Base-by-base conservation (phyloP, 768 basidiomycete species). In the Kwoniella botswanensis region DNA sequence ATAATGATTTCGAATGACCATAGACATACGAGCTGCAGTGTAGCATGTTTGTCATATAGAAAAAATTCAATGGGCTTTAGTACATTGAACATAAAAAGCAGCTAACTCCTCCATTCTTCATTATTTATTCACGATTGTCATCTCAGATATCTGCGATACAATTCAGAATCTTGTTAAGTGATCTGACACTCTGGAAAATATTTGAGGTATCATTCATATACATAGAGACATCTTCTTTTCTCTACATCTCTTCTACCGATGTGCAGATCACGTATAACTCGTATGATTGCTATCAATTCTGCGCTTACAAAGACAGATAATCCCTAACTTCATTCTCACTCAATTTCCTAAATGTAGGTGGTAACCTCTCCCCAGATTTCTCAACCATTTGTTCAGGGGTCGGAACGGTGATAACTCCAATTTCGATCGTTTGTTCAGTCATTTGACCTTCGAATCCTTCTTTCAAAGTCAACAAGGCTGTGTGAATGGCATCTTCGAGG, bases 361-460 rank as follows among this genome's bases (percentile, higher is more conserved):
- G 88, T 56, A 90, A 89, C 75, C 90, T 86, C 85, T 90, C 90
- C 55, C 88, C 90, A 52, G 88, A 89, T 78, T 91, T 90, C 46
- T 90, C 86, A 68, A 90, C 90, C 68, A 88, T 81, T 73, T 87
- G 86, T 58, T 87, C 87, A 22, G 84, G 79, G 13, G 91, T 92
- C 9, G 94, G 93, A 17, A 95, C 92, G 61, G 94, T 96, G 74
- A 98, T 89, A 52, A 99, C 90, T 43, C 97, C 97, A 63, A 99
- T 93, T 86, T 99, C 97, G 80, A 99, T 97, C 57, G 97, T 99
- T 87, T 97, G 95, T 86, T 98, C 97, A 35, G 96, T 98, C 96
- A 99, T 98, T 82, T 98, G 93, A n/a, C 97, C 97, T 85, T 99
- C 97, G 79, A 98, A 99, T 3, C 97, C 95, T 85, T 98, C 97